Evolutionary conservation across 1,284 basidiomycete species (phyloP).

Genomic region (Marasmius sp.): DNA sequence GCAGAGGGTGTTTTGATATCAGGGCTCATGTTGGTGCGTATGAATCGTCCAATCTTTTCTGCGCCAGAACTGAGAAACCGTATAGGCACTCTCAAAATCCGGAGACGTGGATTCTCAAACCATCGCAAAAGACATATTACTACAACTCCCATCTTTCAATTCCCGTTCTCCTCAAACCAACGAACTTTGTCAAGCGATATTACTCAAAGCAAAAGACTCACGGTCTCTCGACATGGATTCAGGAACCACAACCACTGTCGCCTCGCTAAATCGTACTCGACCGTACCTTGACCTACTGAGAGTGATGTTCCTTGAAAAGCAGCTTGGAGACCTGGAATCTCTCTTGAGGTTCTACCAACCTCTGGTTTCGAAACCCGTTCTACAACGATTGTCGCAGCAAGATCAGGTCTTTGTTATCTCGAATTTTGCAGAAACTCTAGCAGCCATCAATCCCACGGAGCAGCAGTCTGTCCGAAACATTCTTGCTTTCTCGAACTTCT

Average conservation of each 20-base stretch:
- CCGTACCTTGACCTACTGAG: conserved; percentile 49
- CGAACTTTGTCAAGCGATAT: conserved; percentile 43
- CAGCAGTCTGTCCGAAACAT: conserved; percentile 31
- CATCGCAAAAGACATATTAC: conserved; percentile 54
- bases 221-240: conserved; percentile 35
- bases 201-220: conserved; percentile 37
- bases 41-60: not conserved
- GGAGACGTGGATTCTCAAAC: conserved; percentile 38
- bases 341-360: conserved; percentile 55
- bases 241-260: conserved; percentile 20
- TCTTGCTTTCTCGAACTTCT: conserved; percentile 43
- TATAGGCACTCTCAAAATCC: conserved; percentile 52
- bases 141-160: conserved; percentile 47
- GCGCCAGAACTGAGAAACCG: conserved; percentile 5
- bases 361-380: conserved; percentile 43
- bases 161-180: conserved; percentile 34
- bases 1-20: conserved; percentile 50
- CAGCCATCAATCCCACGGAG: conserved; percentile 20
- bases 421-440: conserved; percentile 38
- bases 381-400: conserved; percentile 43
- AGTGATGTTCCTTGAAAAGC: conserved; percentile 42
- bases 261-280: conserved; percentile 36
- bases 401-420: conserved; percentile 45
- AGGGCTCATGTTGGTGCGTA: conserved; percentile 48
- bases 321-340: conserved; percentile 40